phyloP scores from a whole-genome alignment of 2,329 filamentous ascomycete genomes.

The Diplodia seriata region DNA sequence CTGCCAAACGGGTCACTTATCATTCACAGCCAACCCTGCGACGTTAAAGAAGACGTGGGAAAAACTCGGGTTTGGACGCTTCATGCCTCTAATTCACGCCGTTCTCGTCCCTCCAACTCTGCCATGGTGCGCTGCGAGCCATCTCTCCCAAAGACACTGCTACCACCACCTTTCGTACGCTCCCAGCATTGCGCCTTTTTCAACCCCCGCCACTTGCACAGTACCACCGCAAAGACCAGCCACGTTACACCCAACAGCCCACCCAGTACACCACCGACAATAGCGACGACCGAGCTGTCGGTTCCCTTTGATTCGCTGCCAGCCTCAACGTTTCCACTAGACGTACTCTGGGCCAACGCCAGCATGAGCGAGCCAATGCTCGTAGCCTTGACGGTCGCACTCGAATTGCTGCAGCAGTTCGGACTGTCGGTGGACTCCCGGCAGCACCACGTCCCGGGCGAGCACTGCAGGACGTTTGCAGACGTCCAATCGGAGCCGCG shows the following conservation, averaged over 20 bases:
- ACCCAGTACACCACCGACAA: background rate
- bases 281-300: background rate
- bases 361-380: background rate
- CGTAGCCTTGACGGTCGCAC: background rate
- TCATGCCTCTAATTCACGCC: background rate
- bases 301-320: too few species aligned
- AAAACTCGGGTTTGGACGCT: too few species aligned
- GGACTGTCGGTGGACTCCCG: background rate
- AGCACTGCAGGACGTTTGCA: background rate
- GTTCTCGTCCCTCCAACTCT: too few species aligned
- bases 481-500: background rate
- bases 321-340: too few species aligned
- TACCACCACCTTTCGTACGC: too few species aligned
- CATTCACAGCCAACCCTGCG: too few species aligned
- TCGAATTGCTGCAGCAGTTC: background rate
- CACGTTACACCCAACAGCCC: background rate
- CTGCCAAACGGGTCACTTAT: too few species aligned
- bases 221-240: background rate
- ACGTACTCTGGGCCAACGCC: too few species aligned
- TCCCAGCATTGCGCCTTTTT: background rate
- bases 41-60: too few species aligned
- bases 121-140: too few species aligned
- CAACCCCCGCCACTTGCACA: background rate
- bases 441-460: constrained; percentile 1
- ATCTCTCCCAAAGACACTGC: too few species aligned